Base-by-base conservation (phyloP, 139 green algal genomes). In the Desmodesmus armatus region DNA sequence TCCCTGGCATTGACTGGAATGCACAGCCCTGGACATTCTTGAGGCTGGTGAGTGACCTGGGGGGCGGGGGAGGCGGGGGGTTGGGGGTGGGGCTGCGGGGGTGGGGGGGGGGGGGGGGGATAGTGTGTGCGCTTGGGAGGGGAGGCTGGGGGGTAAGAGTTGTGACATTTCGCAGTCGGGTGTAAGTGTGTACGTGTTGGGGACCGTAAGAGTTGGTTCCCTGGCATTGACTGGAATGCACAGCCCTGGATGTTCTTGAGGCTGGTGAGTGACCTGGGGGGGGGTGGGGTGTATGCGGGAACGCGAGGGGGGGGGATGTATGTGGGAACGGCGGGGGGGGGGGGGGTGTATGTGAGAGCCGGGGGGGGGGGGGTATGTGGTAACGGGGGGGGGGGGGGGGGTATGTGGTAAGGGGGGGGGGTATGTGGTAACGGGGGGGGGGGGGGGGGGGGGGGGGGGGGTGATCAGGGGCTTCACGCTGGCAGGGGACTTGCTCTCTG, bases 181-280 rank as follows among this genome's bases (percentile, higher is more conserved):
- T n/a, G n/a, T n/a, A n/a, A n/a, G n/a, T n/a, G n/a, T 98, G 74
- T 99, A 99, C 91, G 91, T 99, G 63, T 95, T 99, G 66, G 97
- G 40, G 97, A 99, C 77, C 94, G 99, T 82, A 91, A 99, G 65
- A 95, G 91, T 62, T 99, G 97, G 97, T 99, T 99, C 92, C 97
- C 97, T 9, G 94, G 93, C 71, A 96, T 99, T 80, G 94, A 98
- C 90, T 99, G 97, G 97, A 95, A 98, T 66, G 82, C 91, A 33
- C 94, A 99, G 86, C 97, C 97, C 2, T 99, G 96, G 95, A 92
- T 96, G 29, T 96, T 97, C 69, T 90, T 99, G 39, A 87, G 95
- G 15, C 94, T 98, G 91, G 95, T 98, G 78, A 74, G 90, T 39
- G 1, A 62, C 21, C 51, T 62, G 51, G 51, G 23, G 55, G 47